phyloP scores from a whole-genome alignment of 2,329 filamentous ascomycete species.

The Malbranchea cinnamomea region DNA sequence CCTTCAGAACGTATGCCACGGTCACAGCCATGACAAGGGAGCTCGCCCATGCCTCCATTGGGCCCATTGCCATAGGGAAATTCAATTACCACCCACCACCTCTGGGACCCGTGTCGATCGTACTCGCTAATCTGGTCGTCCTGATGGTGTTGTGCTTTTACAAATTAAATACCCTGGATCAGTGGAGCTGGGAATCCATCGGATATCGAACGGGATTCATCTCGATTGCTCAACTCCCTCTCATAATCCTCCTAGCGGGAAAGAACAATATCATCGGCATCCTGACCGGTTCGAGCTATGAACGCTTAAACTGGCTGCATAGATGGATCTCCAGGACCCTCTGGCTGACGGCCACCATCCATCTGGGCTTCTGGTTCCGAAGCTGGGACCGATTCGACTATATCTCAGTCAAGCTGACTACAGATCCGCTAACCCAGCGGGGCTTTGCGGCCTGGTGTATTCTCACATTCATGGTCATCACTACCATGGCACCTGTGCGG shows the following conservation, averaged over 20 bases:
- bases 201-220: conserved; percentile 42
- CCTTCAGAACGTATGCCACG: conserved; percentile 36
- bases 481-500: conserved; percentile 36
- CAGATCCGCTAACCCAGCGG: conserved; percentile 34
- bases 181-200: conserved; percentile 39
- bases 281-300: conserved; percentile 34
- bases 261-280: conserved; percentile 40
- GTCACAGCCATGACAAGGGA: conserved; percentile 40
- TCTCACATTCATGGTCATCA: conserved; percentile 36
- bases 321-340: conserved; percentile 37
- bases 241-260: conserved; percentile 41
- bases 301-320: conserved; percentile 38
- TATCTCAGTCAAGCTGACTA: conserved; percentile 32
- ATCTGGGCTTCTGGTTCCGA: conserved; percentile 40
- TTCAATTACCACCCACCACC: conserved; percentile 24
- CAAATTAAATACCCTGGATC: conserved; percentile 34
- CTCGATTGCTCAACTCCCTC: conserved; percentile 37
- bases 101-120: conserved; percentile 22
- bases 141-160: conserved; percentile 43
- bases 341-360: conserved; percentile 38
- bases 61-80: conserved; percentile 19
- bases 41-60: conserved; percentile 32
- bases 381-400: conserved; percentile 39
- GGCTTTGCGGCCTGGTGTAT: conserved; percentile 40
- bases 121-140: conserved; percentile 32